Evolutionary conservation across 192 early-diverging fungal species (phyloP).

Genomic region (Coemansia sp.): DNA sequence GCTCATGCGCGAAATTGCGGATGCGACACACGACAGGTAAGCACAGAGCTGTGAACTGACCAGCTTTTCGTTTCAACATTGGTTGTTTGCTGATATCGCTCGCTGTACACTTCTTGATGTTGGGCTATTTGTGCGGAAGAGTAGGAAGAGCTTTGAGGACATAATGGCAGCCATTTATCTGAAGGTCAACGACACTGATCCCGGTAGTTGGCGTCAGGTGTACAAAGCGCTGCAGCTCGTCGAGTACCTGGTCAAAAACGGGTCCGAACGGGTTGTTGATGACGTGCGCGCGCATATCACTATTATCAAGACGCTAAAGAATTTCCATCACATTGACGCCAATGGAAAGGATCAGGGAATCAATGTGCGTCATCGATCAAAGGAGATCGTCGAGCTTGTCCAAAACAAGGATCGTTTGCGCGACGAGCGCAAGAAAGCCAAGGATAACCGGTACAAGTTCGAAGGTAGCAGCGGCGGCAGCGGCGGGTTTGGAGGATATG

Average conservation of each 20-base stretch:
- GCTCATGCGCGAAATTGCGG: slow-evolving; percentile 92
- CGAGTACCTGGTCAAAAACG: slow-evolving; percentile 95
- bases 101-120: too few relatives aligned
- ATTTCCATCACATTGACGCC: slow-evolving; percentile 88
- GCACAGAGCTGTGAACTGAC: neutral
- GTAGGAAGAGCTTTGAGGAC: slow-evolving; percentile 88
- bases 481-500: slow-evolving; percentile 50
- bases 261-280: slow-evolving; percentile 90
- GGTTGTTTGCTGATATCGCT: too few relatives aligned
- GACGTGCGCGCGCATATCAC: slow-evolving; percentile 81
- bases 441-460: slow-evolving; percentile 79
- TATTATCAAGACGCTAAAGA: slow-evolving; percentile 84
- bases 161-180: slow-evolving; percentile 94
- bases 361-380: slow-evolving; percentile 85
- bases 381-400: slow-evolving; percentile 84
- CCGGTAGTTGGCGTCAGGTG: slow-evolving; percentile 87
- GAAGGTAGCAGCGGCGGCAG: neutral
- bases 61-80: too few relatives aligned
- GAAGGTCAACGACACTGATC: slow-evolving; percentile 80
- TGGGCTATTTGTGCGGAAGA: too few relatives aligned
- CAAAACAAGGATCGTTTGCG: slow-evolving; percentile 76
- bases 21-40: slow-evolving; percentile 81
- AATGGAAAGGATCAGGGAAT: slow-evolving; percentile 97
- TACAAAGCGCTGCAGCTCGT: slow-evolving; percentile 95
- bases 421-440: slow-evolving; percentile 85